Evolutionary conservation across 768 basidiomycete species (phyloP), one percentile per base, ranked within the genome.

Genomic region (Strobilomyces dryophilus): DNA sequence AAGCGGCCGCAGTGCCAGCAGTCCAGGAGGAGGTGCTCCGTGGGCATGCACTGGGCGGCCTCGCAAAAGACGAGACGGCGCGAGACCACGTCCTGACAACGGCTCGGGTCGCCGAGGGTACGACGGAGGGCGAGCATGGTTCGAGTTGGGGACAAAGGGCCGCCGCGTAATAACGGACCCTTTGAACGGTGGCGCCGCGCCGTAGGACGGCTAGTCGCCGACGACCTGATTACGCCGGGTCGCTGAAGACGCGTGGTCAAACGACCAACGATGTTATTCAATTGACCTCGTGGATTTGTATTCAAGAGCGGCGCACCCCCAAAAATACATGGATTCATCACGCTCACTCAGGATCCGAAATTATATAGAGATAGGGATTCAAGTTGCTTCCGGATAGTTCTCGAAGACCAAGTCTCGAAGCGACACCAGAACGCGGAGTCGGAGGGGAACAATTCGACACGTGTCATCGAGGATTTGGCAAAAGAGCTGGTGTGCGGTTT

Each of bases 11-110:
- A 61, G 24, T 21, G 47, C 47, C 31, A 31, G 34, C 57, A 61
- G 3, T 47, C 34, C 12, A 36, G 27, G 31, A 61, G 35, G 42
- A 61, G 57, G 15, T 59, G 24, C 3, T 56, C 47, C 21, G 47
- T 55, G 20, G 60, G 26, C 37, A 49, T 18, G 10, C 14, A 15
- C 5, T 41, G 20, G 5, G 42, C 39, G 8, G 2, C 4, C 10
- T 58, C 54, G 31, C 61, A 59, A 31, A 56, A 59, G 29, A 62
- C 18, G 50, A 62, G 54, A 49, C 54, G 60, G 12, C 34, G 60
- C 15, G 21, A 20, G 47, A 62, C 35, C 41, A 62, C 61, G 7
- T 51, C 47, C 36, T 61, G 53, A 37, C 51, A 53, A 40, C 53
- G 56, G 0, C 10, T 1, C 1, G 52, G 15, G 35, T 53, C 18